Base-by-base conservation (phyloP, 1,284 basidiomycete genomes). In the Ustilago nuda region DNA sequence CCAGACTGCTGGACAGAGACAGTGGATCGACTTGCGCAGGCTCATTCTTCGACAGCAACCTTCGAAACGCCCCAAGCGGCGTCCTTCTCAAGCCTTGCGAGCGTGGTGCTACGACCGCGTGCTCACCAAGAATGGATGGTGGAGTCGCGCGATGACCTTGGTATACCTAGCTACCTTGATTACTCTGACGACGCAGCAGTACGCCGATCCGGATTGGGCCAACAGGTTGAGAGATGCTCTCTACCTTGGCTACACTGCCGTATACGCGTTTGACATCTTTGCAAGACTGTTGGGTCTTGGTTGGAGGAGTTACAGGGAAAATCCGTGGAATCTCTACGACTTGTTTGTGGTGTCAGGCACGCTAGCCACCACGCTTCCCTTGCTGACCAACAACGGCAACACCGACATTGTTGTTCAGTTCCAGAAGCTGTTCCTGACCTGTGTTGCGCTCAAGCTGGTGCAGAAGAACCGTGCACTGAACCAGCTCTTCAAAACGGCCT, bases 401-500 rank as follows among this genome's bases (percentile, higher is more conserved):
- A 82, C 75, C 52, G 76, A 84, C 35, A 66, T 72, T 9, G 86
- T 85, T 45, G 77, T 86, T 5, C 94, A 98, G 82, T 88, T 98
- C 0, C 94, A 98, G 84, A 98, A 98, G 87, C 89, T 98, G 12
- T 98, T 99, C 87, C 89, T 99, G 51, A 94, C 96, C 72, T 92
- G 92, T 74, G 93, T 98, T 58, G 92, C 94, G 0, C 92, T 98
- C 89, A 99, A 99, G 87, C 89, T 99, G 27, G 93, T 98, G 1
- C 94, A 98, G 84, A 90, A 93, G 57, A 92, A 92, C 70, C 92
- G 94, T 82, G 91, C 91, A 73, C 88, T 99, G 67, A 98, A 98
- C 82, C 94, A 97, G 87, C 88, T 99, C 19, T 98, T 98, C 90
- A 98, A 98, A 87, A 98, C 95, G 8, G 93, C 94, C 1, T 90